These are phyloP conservation scores for Wickerhamiella shivajii DNA, from an alignment of 805 yeast genomes.

Conservation along the genomic window DNA sequence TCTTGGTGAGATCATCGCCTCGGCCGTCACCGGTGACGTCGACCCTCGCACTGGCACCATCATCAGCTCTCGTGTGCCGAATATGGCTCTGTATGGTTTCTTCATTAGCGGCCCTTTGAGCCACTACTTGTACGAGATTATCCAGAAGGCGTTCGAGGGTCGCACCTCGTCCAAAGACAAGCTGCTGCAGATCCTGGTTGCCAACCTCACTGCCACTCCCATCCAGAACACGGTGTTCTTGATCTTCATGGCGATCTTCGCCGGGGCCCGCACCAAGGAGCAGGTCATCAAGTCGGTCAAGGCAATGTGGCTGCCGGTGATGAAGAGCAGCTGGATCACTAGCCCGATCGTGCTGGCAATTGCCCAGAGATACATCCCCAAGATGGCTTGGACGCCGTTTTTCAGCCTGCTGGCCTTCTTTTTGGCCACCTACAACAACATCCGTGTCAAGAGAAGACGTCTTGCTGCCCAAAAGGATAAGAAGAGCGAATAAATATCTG, in stretches of 20 bases:
- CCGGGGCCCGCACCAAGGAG: conserved; percentile 23
- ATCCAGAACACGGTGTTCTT: conserved; percentile 22
- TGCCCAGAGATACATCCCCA: conserved; percentile 28
- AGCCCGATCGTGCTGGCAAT: conserved; percentile 26
- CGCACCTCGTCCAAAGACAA: conserved; percentile 20
- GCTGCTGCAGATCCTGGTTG: conserved; percentile 24
- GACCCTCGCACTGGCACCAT: conserved; percentile 24
- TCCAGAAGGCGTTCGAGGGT: conserved; percentile 26
- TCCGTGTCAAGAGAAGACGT: conserved; percentile 22
- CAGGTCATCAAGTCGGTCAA: conserved; percentile 22
- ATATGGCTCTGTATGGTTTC: conserved; percentile 28
- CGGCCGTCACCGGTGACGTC: conserved; percentile 25
- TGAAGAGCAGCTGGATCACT: conserved; percentile 25
- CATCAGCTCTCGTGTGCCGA: conserved; percentile 24
- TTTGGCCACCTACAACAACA: conserved; percentile 27
- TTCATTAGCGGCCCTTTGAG: conserved; percentile 27
- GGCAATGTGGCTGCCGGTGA: conserved; percentile 22
- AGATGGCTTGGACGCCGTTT: conserved; percentile 29
- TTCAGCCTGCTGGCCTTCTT: conserved; percentile 27
- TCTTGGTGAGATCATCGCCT: conserved; percentile 24
- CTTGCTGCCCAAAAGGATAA: conserved; percentile 8
- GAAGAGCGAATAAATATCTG: too few relatives aligned
- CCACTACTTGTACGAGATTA: conserved; percentile 23
- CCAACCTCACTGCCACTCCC: conserved; percentile 25
- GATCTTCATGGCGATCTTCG: conserved; percentile 24